Base-by-base conservation (phyloP, 2,329 filamentous ascomycete species). In the Capronia coronata region DNA sequence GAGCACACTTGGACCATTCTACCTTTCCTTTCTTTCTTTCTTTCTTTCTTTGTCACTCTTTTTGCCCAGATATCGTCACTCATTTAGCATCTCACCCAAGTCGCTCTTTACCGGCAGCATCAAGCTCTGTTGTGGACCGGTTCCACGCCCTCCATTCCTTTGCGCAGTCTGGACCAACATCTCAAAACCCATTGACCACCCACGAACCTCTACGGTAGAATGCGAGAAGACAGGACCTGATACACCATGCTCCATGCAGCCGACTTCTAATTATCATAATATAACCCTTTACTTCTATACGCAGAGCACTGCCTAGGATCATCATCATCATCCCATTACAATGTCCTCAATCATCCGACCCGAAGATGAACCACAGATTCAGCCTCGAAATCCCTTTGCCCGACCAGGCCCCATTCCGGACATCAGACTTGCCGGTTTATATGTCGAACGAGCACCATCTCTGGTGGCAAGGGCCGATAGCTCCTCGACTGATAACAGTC, bases 361-460 rank as follows among this genome's bases (percentile, higher is more conserved):
- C 14, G 40, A 51, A 32, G 39, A 53, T 34, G 58, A 56, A 42
- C 58, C 55, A 14, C 52, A 55, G 34, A 47, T 59, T 21, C 50
- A 54, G 25, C 45, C 45, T 3, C 51, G 55, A 46, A 51, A 53
- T 22, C 53, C 57, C 25, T 43, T 55, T 21, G 52, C 46, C 22
- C 44, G 54, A 34, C 57, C 58, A 39, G 57, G 51, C 11, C 58
- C 57, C 9, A 55, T 61, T 16, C 58, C 57, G 3, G 57, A 57
- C 25, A 38, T 43, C 27, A 49, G 57, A 27, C 35, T 61, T 19
- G 46, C 54, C 29, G 51, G 34, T 11, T 46, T 61, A 13, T 56
- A 52, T n/a, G 25, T 35, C 14, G 49, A 59, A 25, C 43, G 47
- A 43, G 29, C 50, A 23, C 49, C 52, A 35, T 47, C 51, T 8